Base-by-base conservation (phyloP, 2,329 filamentous ascomycete genomes). In the Colletotrichum limetticola region DNA sequence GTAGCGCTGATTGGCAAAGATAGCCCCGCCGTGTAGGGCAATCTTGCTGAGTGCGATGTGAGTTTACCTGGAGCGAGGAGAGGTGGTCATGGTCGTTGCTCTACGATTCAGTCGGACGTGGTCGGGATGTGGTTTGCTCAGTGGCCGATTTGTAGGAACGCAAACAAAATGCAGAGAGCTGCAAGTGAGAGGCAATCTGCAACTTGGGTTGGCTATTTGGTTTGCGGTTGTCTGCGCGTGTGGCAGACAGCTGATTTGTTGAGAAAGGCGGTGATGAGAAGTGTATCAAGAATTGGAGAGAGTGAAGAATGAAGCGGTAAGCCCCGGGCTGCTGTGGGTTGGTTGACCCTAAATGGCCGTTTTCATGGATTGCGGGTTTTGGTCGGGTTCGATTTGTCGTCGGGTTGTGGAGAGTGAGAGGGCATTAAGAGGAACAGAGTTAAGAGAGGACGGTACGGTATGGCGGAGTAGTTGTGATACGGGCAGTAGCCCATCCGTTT, bases 161-260 rank as follows among this genome's bases (percentile, higher is more conserved):
- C 19, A 26, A 56, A 58, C 37, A 46, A 68, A 30, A 46, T 24
- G 26, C 58, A 62, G 69, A 68, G 24, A 57, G 67, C 67, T 73
- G 70, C 71, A 66, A 73, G 71, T 71, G 71, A 73, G 71, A 69
- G 61, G 58, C 56, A 73, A 67, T 56, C 61, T 73, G 71, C 68
- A 72, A 64, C 37, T 52, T 62, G 62, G 62, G 71, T 72, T 74
- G 71, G 62, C 62, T 30, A 52, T 55, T 66, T 24, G 52, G 32
- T 57, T 53, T 30, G 59, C 22, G 35, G 53, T 24, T 35, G 53
- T 66, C 55, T 66, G 71, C 56, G 67, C 67, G 65, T 57, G 61
- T 49, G 71, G 30, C 67, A 52, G 35, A 60, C 37, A 14, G 35
- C 42, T 26, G 55, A 52, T 73, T 67, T 62, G 71, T 72, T 74